Evolutionary conservation across 768 basidiomycete genomes (phyloP), one percentile per base, ranked within the genome.

Genomic region (Suillus alpinus): DNA sequence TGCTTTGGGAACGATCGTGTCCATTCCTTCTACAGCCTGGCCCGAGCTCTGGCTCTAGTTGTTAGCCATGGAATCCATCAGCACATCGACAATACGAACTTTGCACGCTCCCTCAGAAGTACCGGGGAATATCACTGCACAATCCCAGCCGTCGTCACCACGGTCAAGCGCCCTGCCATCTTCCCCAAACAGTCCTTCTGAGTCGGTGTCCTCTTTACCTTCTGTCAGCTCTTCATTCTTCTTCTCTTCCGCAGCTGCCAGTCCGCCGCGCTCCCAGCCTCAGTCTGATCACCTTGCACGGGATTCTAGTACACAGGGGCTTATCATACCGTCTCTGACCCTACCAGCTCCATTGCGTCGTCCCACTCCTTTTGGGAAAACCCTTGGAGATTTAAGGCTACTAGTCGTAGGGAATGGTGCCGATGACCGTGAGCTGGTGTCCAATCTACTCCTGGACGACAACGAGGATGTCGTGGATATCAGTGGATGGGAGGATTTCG

Each of bases 151-250:
- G 0, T 78, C 80, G 6, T 84, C 82, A 8, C 81, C 83, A 16
- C 76, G 75, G 65, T 81, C 80, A 14, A 81, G 80, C 62, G 72
- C 76, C 2, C 71, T 81, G 46, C 83, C 83, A 18, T 87, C 87
- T 8, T 82, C 84, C 12, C 83, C 86, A 44, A 81, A 83, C 67
- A 88, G 87, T 67, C 88, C 83, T 44, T 78, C 83, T 9, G 85
- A 79, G 55, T 87, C 86, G 1, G 75, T 85, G 43, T 90, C 89
- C 1, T 90, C 89, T 6, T 76, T 90, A 3, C 89, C 89, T 1
- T 89, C 87, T 1, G 84, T 89, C 13, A 82, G 85, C 18, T 89
- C 87, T 1, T 88, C 87, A 0, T 89, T 89, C 79, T 88, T 91
- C 76, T 90, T 89, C 76, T 89, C 87, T 36, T 90, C 88, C 10